Conservation (phyloP, 1,139 yeast species). For the Citeromyces hawaiiensis region DNA sequence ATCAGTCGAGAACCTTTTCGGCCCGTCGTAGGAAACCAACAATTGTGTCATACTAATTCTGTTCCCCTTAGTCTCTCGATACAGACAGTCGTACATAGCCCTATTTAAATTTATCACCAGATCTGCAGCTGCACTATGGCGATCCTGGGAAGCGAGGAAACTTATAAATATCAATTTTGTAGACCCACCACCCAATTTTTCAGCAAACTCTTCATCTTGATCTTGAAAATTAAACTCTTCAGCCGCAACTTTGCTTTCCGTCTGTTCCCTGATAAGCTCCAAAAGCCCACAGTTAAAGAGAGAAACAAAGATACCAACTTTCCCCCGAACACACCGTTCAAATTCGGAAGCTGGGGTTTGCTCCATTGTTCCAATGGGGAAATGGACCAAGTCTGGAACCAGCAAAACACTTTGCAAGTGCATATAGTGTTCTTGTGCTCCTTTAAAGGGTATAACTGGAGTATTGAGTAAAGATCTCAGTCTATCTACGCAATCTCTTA, state of each 20-base stretch:
- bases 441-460: constrained; percentile 8
- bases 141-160: constrained; percentile 11
- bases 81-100: constrained; percentile 9
- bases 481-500: constrained; percentile 12
- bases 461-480: constrained; percentile 24
- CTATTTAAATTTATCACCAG: constrained; percentile 10
- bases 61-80: constrained; percentile 8
- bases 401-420: constrained; percentile 15
- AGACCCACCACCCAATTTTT: constrained; percentile 10
- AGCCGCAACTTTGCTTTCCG: constrained; percentile 10
- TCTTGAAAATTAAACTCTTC: constrained; percentile 9
- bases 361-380: constrained; percentile 15
- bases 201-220: constrained; percentile 3
- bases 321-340: constrained; percentile 10
- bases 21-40: neutral
- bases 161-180: constrained; percentile 15
- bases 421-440: constrained; percentile 8
- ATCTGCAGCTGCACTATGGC: constrained; percentile 8
- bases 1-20: neutral
- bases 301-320: constrained; percentile 12
- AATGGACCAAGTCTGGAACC: constrained; percentile 16
- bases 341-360: constrained; percentile 13
- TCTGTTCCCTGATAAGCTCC: constrained; percentile 13
- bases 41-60: neutral
- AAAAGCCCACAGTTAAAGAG: constrained; percentile 14